phyloP scores from a whole-genome alignment of 768 basidiomycete genomes.

The Lentinus tigrinus region DNA sequence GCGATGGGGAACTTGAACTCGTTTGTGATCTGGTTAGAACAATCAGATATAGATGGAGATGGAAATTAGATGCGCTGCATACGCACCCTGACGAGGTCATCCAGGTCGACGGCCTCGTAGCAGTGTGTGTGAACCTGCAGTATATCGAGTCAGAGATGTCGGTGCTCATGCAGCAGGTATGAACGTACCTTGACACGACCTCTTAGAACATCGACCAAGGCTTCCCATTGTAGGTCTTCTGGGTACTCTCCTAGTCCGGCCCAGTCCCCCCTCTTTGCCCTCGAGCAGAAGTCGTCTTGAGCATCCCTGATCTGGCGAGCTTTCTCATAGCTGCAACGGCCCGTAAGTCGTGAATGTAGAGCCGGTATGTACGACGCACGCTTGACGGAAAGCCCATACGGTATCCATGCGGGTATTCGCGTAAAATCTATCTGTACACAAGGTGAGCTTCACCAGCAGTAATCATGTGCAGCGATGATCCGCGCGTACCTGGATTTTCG shows the following conservation, averaged over 20 bases:
- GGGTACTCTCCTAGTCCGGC: slow-evolving; percentile 55
- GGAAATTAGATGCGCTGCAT: neutral
- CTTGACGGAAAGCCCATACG: slow-evolving; percentile 64
- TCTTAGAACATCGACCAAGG: slow-evolving; percentile 73
- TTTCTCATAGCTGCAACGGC: slow-evolving; percentile 60
- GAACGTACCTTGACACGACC: slow-evolving; percentile 67
- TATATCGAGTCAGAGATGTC: too few species aligned
- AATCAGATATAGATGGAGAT: neutral
- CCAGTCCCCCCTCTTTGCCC: slow-evolving; percentile 48
- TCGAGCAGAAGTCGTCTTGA: slow-evolving; percentile 68
- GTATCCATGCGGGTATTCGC: slow-evolving; percentile 58
- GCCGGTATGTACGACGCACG: slow-evolving; percentile 23
- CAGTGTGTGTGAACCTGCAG: slow-evolving; percentile 54
- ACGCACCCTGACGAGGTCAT: slow-evolving; percentile 36
- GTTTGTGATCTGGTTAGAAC: slow-evolving; percentile 61
- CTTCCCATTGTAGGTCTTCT: slow-evolving; percentile 74
- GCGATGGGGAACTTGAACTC: slow-evolving; percentile 86
- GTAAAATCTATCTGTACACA: slow-evolving; percentile 25
- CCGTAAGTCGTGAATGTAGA: too few species aligned
- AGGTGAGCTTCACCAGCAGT: neutral
- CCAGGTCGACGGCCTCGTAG: slow-evolving; percentile 68
- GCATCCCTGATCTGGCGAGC: slow-evolving; percentile 63
- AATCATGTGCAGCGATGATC: neutral
- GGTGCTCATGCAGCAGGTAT: neutral
- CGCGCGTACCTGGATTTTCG: slow-evolving; percentile 49